Conservation (phyloP, 306 rosid species). For the Delonix regia region DNA sequence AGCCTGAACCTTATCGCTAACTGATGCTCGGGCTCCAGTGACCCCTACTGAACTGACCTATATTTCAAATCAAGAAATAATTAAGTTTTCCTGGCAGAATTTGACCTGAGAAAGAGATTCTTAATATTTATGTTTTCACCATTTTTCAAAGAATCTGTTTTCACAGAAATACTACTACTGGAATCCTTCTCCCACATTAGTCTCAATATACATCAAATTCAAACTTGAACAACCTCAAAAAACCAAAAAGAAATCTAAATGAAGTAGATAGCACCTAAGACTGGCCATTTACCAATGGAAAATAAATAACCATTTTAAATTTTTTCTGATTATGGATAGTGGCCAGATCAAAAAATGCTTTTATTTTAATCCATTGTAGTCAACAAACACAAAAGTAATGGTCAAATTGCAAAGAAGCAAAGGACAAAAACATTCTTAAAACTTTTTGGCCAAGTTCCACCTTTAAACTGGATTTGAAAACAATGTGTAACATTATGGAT, state of each 20-base stretch:
- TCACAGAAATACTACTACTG: too few relatives aligned
- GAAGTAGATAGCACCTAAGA: not conserved
- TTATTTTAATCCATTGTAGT: not conserved
- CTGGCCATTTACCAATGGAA: not conserved
- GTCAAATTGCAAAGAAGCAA: not conserved
- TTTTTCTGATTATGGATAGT: not conserved
- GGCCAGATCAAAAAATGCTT: too few relatives aligned
- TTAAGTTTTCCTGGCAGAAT: not conserved
- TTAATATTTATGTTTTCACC: not conserved
- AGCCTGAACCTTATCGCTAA: conserved; percentile 58
- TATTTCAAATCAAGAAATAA: conserved; percentile 32
- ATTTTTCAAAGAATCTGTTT: not conserved
- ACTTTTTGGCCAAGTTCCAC: not conserved
- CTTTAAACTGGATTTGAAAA: not conserved
- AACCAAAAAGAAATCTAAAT: too few relatives aligned
- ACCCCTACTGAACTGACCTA: conserved; percentile 91
- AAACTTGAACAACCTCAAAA: too few relatives aligned
- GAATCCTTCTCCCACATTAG: not conserved
- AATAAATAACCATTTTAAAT: too few relatives aligned
- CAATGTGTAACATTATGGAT: not conserved
- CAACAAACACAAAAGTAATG: not conserved
- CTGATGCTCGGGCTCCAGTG: conserved; percentile 84
- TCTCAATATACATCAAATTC: not conserved
- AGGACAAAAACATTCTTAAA: not conserved
- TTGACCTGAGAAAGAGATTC: conserved; percentile 13